These are phyloP conservation scores for Jatropha curcas DNA, from an alignment of 345 rosid species.

Conservation along the genomic window DNA sequence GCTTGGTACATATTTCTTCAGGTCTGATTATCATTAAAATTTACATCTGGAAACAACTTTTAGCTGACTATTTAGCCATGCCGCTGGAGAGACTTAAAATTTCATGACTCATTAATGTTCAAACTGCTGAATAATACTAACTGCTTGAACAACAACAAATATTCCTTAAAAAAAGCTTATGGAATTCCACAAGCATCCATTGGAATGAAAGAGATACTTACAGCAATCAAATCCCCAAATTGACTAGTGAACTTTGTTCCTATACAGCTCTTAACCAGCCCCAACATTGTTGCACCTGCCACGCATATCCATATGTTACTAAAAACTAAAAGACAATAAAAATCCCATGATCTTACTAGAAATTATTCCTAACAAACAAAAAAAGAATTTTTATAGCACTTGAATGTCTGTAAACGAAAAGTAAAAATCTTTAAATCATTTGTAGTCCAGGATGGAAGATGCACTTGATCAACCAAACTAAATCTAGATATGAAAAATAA, in stretches of 20 bases:
- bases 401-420: too few species aligned
- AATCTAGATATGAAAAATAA: too few species aligned
- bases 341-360: neutral
- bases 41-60: neutral
- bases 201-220: conserved; percentile 39
- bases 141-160: neutral
- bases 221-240: conserved; percentile 93
- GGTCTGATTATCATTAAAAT: neutral
- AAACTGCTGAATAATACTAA: neutral
- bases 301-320: conserved; percentile 7
- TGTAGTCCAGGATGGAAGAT: too few species aligned
- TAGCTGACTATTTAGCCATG: too few species aligned
- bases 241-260: conserved; percentile 97
- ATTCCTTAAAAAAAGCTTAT: neutral
- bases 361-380: neutral
- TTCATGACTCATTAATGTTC: neutral
- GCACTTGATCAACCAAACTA: too few species aligned
- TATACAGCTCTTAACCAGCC: conserved; percentile 85
- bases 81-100: neutral
- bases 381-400: neutral
- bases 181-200: neutral
- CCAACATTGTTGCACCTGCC: conserved; percentile 66
- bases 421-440: too few species aligned
- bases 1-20: neutral
- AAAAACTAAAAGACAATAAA: neutral